Conservation (phyloP, 192 early-diverging fungal species). For the Lobosporangium transversale region DNA sequence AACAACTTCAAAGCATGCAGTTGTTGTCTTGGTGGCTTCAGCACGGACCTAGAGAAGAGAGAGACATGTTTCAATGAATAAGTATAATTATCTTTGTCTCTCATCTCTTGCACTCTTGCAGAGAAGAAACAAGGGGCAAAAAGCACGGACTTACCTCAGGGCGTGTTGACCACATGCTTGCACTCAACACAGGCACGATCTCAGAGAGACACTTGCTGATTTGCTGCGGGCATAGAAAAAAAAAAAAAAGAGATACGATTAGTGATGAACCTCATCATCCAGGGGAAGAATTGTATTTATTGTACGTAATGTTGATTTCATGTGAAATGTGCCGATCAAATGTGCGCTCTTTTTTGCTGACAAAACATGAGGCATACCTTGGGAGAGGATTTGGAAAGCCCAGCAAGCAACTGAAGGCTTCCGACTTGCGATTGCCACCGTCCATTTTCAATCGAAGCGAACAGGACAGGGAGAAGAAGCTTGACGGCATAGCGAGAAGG, state of each 20-base stretch:
- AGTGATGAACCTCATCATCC: not conserved
- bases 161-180: constrained; percentile 86
- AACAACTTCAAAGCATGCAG: constrained; percentile 73
- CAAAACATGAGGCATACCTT: constrained; percentile 38
- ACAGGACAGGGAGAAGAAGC: constrained; percentile 70
- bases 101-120: too few relatives aligned
- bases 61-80: too few relatives aligned
- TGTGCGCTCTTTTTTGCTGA: too few relatives aligned
- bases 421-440: constrained; percentile 76
- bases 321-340: constrained; percentile 1
- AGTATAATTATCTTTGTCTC: too few relatives aligned
- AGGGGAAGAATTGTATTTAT: too few relatives aligned
- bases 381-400: constrained; percentile 58
- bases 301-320: too few relatives aligned
- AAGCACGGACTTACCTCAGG: constrained; percentile 61
- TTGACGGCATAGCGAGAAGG: constrained; percentile 58
- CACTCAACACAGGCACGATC: constrained; percentile 77
- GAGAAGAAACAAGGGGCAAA: not conserved
- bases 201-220: constrained; percentile 61
- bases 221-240: constrained; percentile 23
- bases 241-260: not conserved
- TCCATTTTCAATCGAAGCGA: constrained; percentile 76
- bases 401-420: constrained; percentile 52
- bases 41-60: constrained; percentile 32
- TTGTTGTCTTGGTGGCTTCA: constrained; percentile 69